A percentile compares a stretch with the other conserved stretches of the same genome.
Conservation (phyloP, 148 eudicot genomes). For the Cornus controversa region DNA sequence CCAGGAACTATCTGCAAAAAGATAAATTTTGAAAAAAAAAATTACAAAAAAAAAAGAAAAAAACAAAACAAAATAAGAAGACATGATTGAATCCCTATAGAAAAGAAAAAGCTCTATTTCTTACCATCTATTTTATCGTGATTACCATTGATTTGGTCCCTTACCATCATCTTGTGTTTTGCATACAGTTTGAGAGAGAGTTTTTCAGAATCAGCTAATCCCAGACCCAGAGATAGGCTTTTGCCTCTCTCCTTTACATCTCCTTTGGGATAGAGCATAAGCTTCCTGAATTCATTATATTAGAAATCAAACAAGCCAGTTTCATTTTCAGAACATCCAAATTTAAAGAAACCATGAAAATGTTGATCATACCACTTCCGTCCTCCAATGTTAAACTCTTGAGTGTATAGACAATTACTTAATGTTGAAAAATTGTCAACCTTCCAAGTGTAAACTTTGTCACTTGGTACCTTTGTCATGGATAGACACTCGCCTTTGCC, state of each 20-base stretch:
- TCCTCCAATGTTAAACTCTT: not conserved
- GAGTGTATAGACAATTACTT: not conserved
- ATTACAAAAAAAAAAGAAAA: too few relatives aligned
- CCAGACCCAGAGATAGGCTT: not conserved
- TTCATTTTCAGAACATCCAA: too few relatives aligned
- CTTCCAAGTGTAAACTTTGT: constrained; percentile 4
- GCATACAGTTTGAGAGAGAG: not conserved
- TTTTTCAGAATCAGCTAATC: not conserved
- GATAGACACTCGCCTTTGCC: constrained; percentile 1
- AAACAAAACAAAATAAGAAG: too few relatives aligned
- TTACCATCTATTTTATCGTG: not conserved
- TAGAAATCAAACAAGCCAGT: too few relatives aligned
- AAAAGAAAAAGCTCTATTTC: not conserved
- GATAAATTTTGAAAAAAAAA: too few relatives aligned
- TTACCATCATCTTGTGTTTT: not conserved
- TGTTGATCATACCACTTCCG: not conserved
- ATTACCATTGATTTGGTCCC: not conserved
- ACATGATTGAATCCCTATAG: not conserved
- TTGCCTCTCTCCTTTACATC: too few relatives aligned
- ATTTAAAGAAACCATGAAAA: too few relatives aligned
- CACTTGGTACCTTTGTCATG: not conserved
- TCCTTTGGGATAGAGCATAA: not conserved
- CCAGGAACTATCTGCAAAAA: not conserved
- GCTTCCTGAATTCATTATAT: not conserved
- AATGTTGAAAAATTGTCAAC: not conserved